Evolutionary conservation across 371 early-diverging fungal genomes (phyloP), one percentile per base, ranked within the genome.

Genomic region (Blyttiomyces sp.): DNA sequence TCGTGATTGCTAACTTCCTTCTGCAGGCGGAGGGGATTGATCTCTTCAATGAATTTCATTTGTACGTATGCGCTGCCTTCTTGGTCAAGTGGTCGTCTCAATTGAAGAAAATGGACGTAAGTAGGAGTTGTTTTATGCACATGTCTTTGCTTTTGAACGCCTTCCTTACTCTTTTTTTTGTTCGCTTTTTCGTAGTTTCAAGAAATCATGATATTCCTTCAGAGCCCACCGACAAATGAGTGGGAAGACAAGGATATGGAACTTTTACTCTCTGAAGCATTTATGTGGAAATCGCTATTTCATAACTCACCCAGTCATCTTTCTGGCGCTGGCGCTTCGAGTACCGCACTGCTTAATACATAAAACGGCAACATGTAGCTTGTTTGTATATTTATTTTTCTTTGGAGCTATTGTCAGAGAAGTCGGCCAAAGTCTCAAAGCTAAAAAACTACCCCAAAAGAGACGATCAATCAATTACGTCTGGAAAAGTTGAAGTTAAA

Each of bases 51-150:
- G 92, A 89, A 49, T 98, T 98, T 73, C 94, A 96, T 70, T 79
- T 95, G 2, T 98, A 97, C 74, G 95, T 98, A 2, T 96, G 96
- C 66, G 98, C 96, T 1, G 93, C 99, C 7, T 92, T 99, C 64
- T 71, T 99, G 67, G 89, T 89, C 31, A 92, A 90, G 66, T 96
- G 93, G 91, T 88, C 90, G n/a, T 82, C 86, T 28, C 80, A 90
- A 61, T 71, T 99, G 57, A 78, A 76, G 54, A 80, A 83, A 54
- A 78, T 91, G 80, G 96, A 96, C 70, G 98, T 99, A 89, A 49
- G 72, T 72, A 57, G 4, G 57, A n/a, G n/a, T n/a, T n/a, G n/a
- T 19, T 36, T 2, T n/a, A 30, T 13, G 57, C 26, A 2, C 11
- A 51, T 4, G 19, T 34, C n/a, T 43, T 43, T 9, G 9, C 43